Conservation (phyloP, 1,284 basidiomycete genomes). For the Ganoderma lingzhi region DNA sequence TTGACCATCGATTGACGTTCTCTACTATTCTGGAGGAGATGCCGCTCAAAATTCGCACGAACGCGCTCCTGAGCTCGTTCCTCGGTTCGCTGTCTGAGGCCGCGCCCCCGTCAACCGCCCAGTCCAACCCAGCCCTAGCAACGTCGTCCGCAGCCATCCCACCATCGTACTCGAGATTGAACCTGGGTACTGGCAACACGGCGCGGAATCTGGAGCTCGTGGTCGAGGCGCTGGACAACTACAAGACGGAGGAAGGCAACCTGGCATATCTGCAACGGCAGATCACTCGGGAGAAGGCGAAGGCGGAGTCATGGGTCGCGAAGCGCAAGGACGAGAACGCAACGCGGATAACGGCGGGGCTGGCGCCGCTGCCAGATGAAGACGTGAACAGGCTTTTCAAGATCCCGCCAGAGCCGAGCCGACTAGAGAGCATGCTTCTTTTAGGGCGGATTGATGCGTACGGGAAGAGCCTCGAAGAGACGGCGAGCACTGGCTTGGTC, state of each 20-base stretch:
- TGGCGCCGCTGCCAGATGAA: constrained; percentile 89
- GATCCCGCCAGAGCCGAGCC: constrained; percentile 89
- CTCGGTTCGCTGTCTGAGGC: constrained; percentile 69
- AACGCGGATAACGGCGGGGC: constrained; percentile 82
- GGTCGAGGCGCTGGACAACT: constrained; percentile 85
- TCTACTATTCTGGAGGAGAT: constrained; percentile 91
- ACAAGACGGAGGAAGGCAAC: constrained; percentile 93
- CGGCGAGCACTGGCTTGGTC: constrained; percentile 73
- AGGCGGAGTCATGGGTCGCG: constrained; percentile 82
- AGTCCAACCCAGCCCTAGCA: constrained; percentile 49
- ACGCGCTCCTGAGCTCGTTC: constrained; percentile 88
- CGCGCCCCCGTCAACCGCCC: constrained; percentile 44
- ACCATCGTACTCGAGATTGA: constrained; percentile 66
- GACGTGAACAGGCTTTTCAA: constrained; percentile 87
- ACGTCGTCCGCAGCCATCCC: constrained; percentile 51
- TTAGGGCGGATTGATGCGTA: constrained; percentile 90
- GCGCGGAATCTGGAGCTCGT: constrained; percentile 82
- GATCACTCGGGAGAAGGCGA: constrained; percentile 88
- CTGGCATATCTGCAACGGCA: constrained; percentile 93
- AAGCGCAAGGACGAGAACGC: constrained; percentile 94
- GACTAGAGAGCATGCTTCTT: constrained; percentile 88
- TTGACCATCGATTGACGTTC: constrained; percentile 88
- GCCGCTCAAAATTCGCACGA: constrained; percentile 89
- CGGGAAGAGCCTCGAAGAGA: constrained; percentile 78
- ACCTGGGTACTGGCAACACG: constrained; percentile 67